phyloP scores from a whole-genome alignment of 805 yeast genomes.

The Starmerella apis region DNA sequence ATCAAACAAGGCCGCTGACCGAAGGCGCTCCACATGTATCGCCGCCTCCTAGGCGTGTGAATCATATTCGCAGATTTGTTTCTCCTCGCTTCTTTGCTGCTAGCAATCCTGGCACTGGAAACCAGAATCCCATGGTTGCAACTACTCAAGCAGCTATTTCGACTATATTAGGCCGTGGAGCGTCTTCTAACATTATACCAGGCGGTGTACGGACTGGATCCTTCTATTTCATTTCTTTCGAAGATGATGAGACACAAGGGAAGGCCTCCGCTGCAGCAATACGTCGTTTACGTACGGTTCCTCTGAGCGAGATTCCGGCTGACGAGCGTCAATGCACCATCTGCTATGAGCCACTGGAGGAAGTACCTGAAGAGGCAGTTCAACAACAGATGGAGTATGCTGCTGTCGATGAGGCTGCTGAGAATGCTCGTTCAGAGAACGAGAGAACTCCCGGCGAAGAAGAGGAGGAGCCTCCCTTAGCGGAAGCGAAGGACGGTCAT shows the following conservation, averaged over 20 bases:
- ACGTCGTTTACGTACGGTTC: constrained; percentile 8
- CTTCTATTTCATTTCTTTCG: constrained; percentile 10
- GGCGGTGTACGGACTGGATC: neutral
- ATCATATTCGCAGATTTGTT: neutral
- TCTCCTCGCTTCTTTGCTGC: neutral
- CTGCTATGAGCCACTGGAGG: constrained; percentile 23
- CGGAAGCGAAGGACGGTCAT: constrained; percentile 35
- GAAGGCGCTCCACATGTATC: neutral
- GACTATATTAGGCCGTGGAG: neutral
- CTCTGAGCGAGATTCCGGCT: constrained; percentile 12
- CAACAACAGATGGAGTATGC: neutral
- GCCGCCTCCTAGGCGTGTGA: neutral
- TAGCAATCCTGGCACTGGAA: neutral
- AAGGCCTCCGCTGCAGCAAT: constrained; percentile 14
- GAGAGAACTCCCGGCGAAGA: neutral
- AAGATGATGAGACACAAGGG: neutral
- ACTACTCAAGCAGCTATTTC: neutral
- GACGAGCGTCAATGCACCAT: constrained; percentile 20
- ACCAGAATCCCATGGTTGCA: neutral
- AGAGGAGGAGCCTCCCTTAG: neutral
- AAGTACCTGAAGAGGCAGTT: neutral
- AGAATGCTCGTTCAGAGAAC: neutral
- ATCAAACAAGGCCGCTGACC: neutral
- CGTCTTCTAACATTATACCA: neutral
- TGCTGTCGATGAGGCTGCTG: neutral